Conservation (phyloP, 2,329 filamentous ascomycete species). For the Boeremia exigua region DNA sequence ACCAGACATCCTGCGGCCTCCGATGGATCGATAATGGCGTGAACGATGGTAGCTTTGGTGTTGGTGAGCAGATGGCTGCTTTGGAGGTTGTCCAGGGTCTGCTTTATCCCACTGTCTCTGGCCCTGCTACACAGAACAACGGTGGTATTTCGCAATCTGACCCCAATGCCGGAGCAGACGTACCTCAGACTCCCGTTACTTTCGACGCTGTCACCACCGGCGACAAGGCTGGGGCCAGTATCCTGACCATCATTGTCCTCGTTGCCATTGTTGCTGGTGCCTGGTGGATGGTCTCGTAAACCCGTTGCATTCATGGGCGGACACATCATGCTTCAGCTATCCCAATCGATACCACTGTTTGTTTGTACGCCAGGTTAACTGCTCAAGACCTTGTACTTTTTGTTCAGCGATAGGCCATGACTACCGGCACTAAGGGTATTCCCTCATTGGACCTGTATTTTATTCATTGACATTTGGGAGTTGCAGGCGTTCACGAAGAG, state of each 20-base stretch:
- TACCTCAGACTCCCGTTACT: slow-evolving; percentile 35
- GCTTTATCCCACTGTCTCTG: slow-evolving; percentile 39
- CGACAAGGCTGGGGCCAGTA: slow-evolving; percentile 72
- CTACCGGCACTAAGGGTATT: background rate
- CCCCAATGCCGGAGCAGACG: slow-evolving; percentile 47
- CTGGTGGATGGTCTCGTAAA: slow-evolving; percentile 58
- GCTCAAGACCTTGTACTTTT: background rate
- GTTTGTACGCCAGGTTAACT: background rate
- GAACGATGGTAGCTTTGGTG: slow-evolving; percentile 59
- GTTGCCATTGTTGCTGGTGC: slow-evolving; percentile 61
- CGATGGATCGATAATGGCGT: slow-evolving; percentile 50
- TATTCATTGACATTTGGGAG: slow-evolving; percentile 13
- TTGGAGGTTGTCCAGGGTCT: slow-evolving; percentile 61
- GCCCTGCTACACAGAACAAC: slow-evolving; percentile 55
- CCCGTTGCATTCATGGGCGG: background rate
- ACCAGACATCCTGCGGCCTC: slow-evolving; percentile 56
- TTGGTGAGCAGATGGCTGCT: slow-evolving; percentile 66
- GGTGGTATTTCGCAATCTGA: slow-evolving; percentile 61
- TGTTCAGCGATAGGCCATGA: slow-evolving; percentile 4
- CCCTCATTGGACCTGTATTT: slow-evolving; percentile 9
- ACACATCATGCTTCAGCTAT: background rate
- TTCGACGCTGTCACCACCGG: slow-evolving; percentile 58
- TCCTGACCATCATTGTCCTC: slow-evolving; percentile 67
- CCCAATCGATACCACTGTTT: background rate
- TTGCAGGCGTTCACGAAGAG: slow-evolving; percentile 8